Evolutionary conservation across 1,284 basidiomycete genomes (phyloP), one percentile per base, ranked within the genome.

Genomic region (Ceraceosorus bombacis): DNA sequence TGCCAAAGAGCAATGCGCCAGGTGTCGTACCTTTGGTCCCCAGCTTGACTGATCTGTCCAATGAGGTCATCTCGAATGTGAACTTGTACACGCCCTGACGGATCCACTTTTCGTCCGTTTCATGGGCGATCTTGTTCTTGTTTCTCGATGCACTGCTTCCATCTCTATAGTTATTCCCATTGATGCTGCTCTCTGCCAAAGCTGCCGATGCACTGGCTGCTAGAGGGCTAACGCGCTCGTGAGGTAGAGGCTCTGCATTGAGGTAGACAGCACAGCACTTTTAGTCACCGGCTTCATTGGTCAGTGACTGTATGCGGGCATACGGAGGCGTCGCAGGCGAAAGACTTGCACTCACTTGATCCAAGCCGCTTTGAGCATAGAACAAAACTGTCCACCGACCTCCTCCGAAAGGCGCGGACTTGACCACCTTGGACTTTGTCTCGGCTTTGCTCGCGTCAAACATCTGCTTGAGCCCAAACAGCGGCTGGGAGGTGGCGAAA

Each of bases 51-150:
- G 86, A 86, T 83, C 85, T 74, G 84, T 84, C 67, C 46, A 70
- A 56, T 1, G 66, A 61, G 43, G 69, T 60, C 54, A 92, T 81
- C 73, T 90, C 89, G 72, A 92, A 90, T 62, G 83, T 85, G 77
- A 92, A 92, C 72, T 86, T 88, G 79, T 85, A 91, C 17, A 86
- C 79, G 1, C 89, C 89, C 62, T 89, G 86, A n/a, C 89, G 83
- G 12, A 83, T 79, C 89, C 89, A 92, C 78, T 83, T 85, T 64
- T 83, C 82, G 63, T 87, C 84, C 13, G 27, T 43, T 17, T 58
- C 55, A 27, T 43, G 10, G 15, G 51, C 50, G 36, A 9, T 41
- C 49, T 61, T 50, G 36, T 12, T 41, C 49, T 61, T 50, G 27
- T 56, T 49, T 27, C 48, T 53, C 10, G 15, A 48, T 10, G 39